phyloP scores from a whole-genome alignment of 441 rosid genomes.

The Gossypium aridum region DNA sequence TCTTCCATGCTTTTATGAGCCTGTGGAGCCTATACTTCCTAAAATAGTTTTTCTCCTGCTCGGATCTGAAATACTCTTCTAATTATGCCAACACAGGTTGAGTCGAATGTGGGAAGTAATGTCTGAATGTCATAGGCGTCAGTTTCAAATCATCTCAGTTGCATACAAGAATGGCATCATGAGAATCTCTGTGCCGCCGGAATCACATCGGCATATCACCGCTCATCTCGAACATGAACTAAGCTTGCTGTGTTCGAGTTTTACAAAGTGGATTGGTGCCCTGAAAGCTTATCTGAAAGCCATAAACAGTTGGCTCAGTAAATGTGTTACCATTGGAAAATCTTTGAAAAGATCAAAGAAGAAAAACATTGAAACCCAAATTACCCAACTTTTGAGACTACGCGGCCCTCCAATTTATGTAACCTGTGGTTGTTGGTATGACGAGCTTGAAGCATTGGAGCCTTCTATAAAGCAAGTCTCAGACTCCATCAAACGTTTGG shows the following conservation, averaged over 20 bases:
- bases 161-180: slow-evolving; percentile 39
- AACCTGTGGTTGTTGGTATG: slow-evolving; percentile 69
- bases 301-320: slow-evolving; percentile 64
- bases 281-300: slow-evolving; percentile 60
- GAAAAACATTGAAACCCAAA: slow-evolving; percentile 14
- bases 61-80: background rate
- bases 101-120: slow-evolving; percentile 95
- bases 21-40: background rate
- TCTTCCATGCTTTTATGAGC: background rate
- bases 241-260: slow-evolving; percentile 43
- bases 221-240: slow-evolving; percentile 67
- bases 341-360: slow-evolving; percentile 30
- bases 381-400: slow-evolving; percentile 23
- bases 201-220: slow-evolving; percentile 59
- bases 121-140: slow-evolving; percentile 83
- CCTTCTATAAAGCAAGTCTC: slow-evolving; percentile 48
- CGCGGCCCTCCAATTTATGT: slow-evolving; percentile 71
- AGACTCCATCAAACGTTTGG: slow-evolving; percentile 53
- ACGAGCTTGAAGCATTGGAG: slow-evolving; percentile 34
- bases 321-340: slow-evolving; percentile 42
- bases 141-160: slow-evolving; percentile 46
- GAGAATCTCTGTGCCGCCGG: slow-evolving; percentile 51
- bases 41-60: background rate
- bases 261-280: slow-evolving; percentile 77
- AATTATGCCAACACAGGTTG: slow-evolving; percentile 41